Evolutionary conservation across 2,329 filamentous ascomycete genomes (phyloP), one percentile per base, ranked within the genome.

Genomic region (Aspergillus jensenii): DNA sequence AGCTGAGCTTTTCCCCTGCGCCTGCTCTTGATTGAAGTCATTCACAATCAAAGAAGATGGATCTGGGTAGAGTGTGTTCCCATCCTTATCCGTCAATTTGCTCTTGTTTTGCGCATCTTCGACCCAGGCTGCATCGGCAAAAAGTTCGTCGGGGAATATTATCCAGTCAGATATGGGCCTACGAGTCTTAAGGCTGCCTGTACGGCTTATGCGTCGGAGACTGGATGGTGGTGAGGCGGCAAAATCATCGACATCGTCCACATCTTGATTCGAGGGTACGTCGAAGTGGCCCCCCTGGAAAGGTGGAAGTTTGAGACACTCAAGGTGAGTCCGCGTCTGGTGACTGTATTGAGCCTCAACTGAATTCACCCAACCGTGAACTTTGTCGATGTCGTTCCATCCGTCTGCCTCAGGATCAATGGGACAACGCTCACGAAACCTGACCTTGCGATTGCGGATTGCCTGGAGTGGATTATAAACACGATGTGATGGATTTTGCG

Each of bases 381-480:
- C 90, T 46, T 80, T 84, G 3, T 84, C 80, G 1, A 90, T 79
- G 71, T 97, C 87, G 40, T 85, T 82, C 78, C 96, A 98, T 1
- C 90, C 90, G 64, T 90, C 87, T 1, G 82, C 81, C 61, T 91
- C 87, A 15, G 90, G 87, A 67, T 95, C 86, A 35, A 96, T 87
- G 0, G 83, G 76, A 63, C 84, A 87, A 41, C 90, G 85, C 75
- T 96, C 90, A 15, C 93, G 84, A 25, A 89, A 88, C 61, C 95
- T 84, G 12, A 95, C 84, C 71, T 93, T 93, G 48, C 93, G 85
- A 70, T 99, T 98, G 19, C 95, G 88, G 55, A 98, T 90, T 66
- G 91, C 91, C 73, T 98, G 95, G 23, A 99, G 77, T 4, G 93
- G 95, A 71, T 99, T 96, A 71, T 98, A 98, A 2, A 81, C 77